Percentiles rank a stretch among this genome's conserved stretches.
phyloP scores from a whole-genome alignment of 2,329 filamentous ascomycete species.

The Scorias spongiosa region DNA sequence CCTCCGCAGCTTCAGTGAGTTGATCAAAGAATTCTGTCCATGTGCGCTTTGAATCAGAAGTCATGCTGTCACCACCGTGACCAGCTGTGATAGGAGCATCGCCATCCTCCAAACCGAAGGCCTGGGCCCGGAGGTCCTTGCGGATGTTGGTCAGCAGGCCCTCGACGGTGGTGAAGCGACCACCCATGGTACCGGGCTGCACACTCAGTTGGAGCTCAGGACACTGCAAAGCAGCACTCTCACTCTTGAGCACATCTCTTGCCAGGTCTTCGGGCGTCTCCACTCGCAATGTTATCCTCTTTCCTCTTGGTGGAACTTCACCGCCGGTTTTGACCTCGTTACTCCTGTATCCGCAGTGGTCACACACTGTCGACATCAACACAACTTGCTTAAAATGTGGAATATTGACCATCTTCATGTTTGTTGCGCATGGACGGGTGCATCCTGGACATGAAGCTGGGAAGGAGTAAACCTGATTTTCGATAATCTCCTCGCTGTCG shows the following conservation, averaged over 20 bases:
- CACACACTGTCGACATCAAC: slow-evolving; percentile 86
- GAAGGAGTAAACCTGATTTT: slow-evolving; percentile 86
- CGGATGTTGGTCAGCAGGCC: slow-evolving; percentile 85
- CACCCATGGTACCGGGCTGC: slow-evolving; percentile 85
- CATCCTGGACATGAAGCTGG: slow-evolving; percentile 86
- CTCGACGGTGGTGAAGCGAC: slow-evolving; percentile 92
- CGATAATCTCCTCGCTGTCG: slow-evolving; percentile 50
- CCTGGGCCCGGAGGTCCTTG: slow-evolving; percentile 72
- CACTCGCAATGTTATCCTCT: slow-evolving; percentile 66
- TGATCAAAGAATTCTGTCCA: slow-evolving; percentile 73
- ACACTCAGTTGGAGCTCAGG: slow-evolving; percentile 77
- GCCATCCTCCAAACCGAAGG: slow-evolving; percentile 58
- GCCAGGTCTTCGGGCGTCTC: slow-evolving; percentile 57
- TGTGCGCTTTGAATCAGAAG: slow-evolving; percentile 44
- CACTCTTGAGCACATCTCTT: slow-evolving; percentile 89
- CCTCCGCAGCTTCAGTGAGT: slow-evolving; percentile 63
- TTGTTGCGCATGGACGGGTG: slow-evolving; percentile 68
- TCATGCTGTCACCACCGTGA: slow-evolving; percentile 65
- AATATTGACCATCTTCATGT: slow-evolving; percentile 98
- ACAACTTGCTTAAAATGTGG: slow-evolving; percentile 97
- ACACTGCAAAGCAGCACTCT: slow-evolving; percentile 76
- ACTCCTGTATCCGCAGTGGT: slow-evolving; percentile 75
- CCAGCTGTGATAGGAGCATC: slow-evolving; percentile 22
- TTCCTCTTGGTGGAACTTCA: slow-evolving; percentile 72
- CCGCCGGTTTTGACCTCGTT: slow-evolving; percentile 98